A percentile compares a stretch with the other conserved stretches of the same genome.
phyloP scores from a whole-genome alignment of 2,329 filamentous ascomycete genomes.

The Colletotrichum karsti region DNA sequence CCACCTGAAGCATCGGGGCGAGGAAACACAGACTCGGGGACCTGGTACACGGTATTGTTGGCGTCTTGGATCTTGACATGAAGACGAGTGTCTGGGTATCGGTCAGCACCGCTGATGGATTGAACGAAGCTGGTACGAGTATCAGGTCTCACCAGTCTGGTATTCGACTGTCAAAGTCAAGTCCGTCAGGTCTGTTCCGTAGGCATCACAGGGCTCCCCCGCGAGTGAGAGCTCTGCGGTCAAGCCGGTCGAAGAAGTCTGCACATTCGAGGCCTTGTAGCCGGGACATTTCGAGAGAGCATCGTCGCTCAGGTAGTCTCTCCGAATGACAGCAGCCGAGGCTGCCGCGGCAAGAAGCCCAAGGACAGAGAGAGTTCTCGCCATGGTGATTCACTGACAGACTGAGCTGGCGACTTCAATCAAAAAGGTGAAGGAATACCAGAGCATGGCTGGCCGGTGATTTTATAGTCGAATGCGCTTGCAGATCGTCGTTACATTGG shows the following conservation, averaged over 20 bases:
- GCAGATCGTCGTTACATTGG: slow-evolving; percentile 15
- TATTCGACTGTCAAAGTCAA: slow-evolving; percentile 41
- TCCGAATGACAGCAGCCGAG: slow-evolving; percentile 20
- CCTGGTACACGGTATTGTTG: slow-evolving; percentile 76
- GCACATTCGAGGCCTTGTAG: slow-evolving; percentile 69
- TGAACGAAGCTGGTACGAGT: neutral
- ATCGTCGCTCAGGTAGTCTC: slow-evolving; percentile 25
- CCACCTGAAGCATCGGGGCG: slow-evolving; percentile 56
- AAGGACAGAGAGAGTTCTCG: slow-evolving; percentile 12
- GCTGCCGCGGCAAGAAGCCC: slow-evolving; percentile 8
- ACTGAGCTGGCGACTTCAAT: neutral
- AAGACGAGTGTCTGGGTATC: slow-evolving; percentile 66
- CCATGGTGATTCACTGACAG: slow-evolving; percentile 8
- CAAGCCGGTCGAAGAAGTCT: slow-evolving; percentile 60
- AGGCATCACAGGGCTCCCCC: slow-evolving; percentile 34
- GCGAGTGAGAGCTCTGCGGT: slow-evolving; percentile 47
- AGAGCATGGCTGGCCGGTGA: neutral
- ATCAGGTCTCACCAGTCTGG: slow-evolving; percentile 35
- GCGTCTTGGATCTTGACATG: slow-evolving; percentile 80
- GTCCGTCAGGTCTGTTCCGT: slow-evolving; percentile 33
- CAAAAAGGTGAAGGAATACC: neutral
- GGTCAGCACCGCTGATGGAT: neutral
- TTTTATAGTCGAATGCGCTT: slow-evolving; percentile 3
- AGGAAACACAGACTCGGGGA: slow-evolving; percentile 74
- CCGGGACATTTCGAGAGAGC: slow-evolving; percentile 18